A percentile compares a stretch with the other conserved stretches of the same genome.
Conservation (phyloP, 2,329 filamentous ascomycete genomes). For the Aspergillus sp. region DNA sequence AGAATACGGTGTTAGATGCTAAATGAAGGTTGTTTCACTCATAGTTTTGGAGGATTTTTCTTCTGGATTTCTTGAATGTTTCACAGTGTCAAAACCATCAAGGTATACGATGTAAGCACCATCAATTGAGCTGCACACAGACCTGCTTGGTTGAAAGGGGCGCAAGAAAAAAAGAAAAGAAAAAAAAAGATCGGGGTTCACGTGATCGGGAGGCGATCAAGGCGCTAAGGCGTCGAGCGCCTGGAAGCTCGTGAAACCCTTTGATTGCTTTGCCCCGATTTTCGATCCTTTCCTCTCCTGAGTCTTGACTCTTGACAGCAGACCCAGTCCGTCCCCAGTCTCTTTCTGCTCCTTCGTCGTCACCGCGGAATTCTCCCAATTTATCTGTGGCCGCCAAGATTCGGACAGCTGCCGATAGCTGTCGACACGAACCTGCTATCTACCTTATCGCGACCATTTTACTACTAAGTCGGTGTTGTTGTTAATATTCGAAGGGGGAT, state of each 20-base stretch:
- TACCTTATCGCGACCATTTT: background rate
- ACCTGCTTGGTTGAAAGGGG: background rate
- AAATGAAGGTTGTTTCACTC: background rate
- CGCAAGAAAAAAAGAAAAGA: background rate
- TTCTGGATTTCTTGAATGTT: too few species aligned
- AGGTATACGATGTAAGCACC: too few species aligned
- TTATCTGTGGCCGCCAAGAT: conserved; percentile 2
- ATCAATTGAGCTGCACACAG: too few species aligned
- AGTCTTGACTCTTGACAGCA: background rate
- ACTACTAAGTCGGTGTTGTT: background rate
- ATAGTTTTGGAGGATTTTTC: background rate
- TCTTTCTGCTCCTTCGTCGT: background rate
- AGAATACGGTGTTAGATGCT: background rate
- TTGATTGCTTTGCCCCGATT: conserved; percentile 5
- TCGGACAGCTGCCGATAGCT: conserved; percentile 6
- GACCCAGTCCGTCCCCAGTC: background rate
- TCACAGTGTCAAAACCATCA: too few species aligned
- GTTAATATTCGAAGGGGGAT: conserved; percentile 1
- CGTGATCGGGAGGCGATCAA: conserved; percentile 16
- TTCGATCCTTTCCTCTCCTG: background rate
- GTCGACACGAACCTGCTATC: background rate
- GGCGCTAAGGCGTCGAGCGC: conserved; percentile 18
- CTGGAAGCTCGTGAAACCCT: conserved; percentile 20
- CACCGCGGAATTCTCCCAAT: background rate
- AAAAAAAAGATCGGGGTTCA: conserved; percentile 14